Evolutionary conservation across 805 yeast genomes (phyloP).

Genomic region (Suhomyces prunicola): DNA sequence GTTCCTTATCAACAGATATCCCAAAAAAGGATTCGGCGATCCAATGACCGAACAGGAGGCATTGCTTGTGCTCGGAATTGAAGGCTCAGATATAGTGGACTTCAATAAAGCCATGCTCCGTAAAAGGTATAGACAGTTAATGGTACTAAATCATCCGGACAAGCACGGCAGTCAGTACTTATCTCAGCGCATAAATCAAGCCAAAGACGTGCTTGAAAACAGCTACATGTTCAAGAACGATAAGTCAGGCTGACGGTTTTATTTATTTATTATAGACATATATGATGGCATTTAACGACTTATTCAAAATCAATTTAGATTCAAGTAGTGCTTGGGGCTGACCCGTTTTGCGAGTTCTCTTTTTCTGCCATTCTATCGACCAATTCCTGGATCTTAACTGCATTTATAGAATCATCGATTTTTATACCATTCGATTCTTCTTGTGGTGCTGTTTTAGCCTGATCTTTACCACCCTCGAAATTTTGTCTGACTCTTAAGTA

Average conservation of each 20-base stretch:
- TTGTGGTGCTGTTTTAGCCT: slow-evolving; percentile 14
- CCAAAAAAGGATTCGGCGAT: slow-evolving; percentile 27
- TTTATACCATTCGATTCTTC: slow-evolving; percentile 1
- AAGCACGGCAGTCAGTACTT: slow-evolving; percentile 38
- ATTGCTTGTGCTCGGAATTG: slow-evolving; percentile 37
- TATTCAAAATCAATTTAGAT: background rate
- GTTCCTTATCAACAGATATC: slow-evolving; percentile 17
- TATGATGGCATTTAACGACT: background rate
- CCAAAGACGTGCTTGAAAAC: slow-evolving; percentile 38
- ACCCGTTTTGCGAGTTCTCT: background rate
- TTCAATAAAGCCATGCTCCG: slow-evolving; percentile 25
- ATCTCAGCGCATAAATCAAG: slow-evolving; percentile 42
- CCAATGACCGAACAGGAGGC: slow-evolving; percentile 46
- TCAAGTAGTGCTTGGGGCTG: background rate
- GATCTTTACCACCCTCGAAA: slow-evolving; percentile 68
- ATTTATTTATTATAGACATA: background rate
- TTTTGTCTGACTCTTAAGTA: slow-evolving; percentile 74
- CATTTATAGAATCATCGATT: background rate
- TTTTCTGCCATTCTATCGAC: background rate
- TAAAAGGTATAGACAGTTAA: slow-evolving; percentile 36
- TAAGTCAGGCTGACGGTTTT: background rate
- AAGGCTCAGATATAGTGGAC: slow-evolving; percentile 33
- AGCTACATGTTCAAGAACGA: slow-evolving; percentile 32
- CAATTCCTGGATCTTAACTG: background rate
- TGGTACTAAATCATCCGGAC: slow-evolving; percentile 44